Evolutionary conservation across 2,329 filamentous ascomycete genomes (phyloP).

Genomic region (Diplocarpon rosae): DNA sequence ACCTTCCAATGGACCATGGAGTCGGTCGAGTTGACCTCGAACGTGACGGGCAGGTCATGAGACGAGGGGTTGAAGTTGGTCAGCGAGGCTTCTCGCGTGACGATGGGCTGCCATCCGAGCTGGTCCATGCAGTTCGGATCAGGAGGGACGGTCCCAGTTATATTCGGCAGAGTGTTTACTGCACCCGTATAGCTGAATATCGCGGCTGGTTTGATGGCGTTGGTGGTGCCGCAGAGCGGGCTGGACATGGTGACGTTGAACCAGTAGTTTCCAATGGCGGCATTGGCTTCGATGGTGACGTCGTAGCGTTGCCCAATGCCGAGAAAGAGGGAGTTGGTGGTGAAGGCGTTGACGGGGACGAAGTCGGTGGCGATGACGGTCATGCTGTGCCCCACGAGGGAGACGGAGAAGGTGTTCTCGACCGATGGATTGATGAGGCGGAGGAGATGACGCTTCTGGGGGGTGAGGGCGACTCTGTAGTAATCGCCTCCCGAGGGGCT

Average conservation of each 20-base stretch:
- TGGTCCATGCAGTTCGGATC: slow-evolving; percentile 2
- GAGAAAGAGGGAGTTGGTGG: slow-evolving; percentile 46
- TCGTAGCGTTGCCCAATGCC: slow-evolving; percentile 41
- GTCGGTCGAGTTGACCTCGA: not conserved
- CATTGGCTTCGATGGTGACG: slow-evolving; percentile 35
- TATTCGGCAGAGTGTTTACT: not conserved
- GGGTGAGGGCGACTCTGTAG: slow-evolving; percentile 25
- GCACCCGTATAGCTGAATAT: too few relatives aligned
- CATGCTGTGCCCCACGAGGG: slow-evolving; percentile 40
- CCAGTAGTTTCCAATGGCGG: slow-evolving; percentile 32
- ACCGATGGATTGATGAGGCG: slow-evolving; percentile 37
- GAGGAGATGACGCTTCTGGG: slow-evolving; percentile 19
- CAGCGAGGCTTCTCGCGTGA: not conserved
- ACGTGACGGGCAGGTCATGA: not conserved
- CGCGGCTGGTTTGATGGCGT: too few relatives aligned
- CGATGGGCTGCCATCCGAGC: slow-evolving; percentile 6
- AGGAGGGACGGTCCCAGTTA: not conserved
- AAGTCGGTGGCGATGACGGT: slow-evolving; percentile 54
- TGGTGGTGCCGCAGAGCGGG: too few relatives aligned
- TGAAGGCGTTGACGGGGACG: slow-evolving; percentile 51
- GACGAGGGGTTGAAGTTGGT: not conserved
- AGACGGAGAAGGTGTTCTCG: slow-evolving; percentile 31
- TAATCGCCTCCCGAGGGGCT: slow-evolving; percentile 9
- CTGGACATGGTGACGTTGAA: slow-evolving; percentile 31
- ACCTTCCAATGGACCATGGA: not conserved